Evolutionary conservation across 805 yeast species (phyloP).

Genomic region (Candida mattraensis): DNA sequence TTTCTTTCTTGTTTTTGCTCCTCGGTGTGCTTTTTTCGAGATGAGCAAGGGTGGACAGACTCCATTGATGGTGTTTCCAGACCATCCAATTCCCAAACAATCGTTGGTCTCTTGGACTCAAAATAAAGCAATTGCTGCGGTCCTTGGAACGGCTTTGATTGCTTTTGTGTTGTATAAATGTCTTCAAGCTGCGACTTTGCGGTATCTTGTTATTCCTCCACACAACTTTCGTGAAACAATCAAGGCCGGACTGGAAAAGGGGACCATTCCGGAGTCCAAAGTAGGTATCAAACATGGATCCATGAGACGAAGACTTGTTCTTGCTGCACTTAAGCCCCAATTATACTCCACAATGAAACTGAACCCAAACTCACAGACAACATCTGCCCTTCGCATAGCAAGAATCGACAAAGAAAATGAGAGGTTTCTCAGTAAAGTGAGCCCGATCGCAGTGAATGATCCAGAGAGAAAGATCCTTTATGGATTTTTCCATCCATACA

Average conservation of each 20-base stretch:
- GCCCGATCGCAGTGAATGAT: constrained; percentile 32
- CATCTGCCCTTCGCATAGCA: constrained; percentile 28
- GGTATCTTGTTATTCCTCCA: constrained; percentile 32
- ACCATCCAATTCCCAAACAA: too few species aligned
- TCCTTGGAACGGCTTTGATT: constrained; percentile 7
- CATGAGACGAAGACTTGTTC: constrained; percentile 31
- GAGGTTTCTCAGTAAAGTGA: constrained; percentile 22
- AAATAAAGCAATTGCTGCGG: constrained; percentile 7
- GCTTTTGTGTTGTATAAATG: constrained; percentile 18
- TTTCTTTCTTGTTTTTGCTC: not conserved
- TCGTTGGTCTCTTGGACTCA: too few species aligned
- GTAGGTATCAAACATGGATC: constrained; percentile 31
- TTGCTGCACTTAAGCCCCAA: constrained; percentile 33
- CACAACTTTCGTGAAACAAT: constrained; percentile 27
- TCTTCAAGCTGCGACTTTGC: constrained; percentile 18
- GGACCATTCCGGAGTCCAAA: constrained; percentile 17
- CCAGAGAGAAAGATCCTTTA: constrained; percentile 45
- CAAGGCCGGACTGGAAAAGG: constrained; percentile 21
- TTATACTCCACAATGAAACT: constrained; percentile 36
- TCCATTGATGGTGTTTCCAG: constrained; percentile 19
- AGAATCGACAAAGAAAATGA: constrained; percentile 25
- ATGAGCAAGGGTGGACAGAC: constrained; percentile 10
- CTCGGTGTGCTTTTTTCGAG: not conserved
- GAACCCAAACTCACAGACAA: constrained; percentile 18
- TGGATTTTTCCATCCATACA: constrained; percentile 95